phyloP scores from a whole-genome alignment of 768 basidiomycete species.

The Trametes elegans region DNA sequence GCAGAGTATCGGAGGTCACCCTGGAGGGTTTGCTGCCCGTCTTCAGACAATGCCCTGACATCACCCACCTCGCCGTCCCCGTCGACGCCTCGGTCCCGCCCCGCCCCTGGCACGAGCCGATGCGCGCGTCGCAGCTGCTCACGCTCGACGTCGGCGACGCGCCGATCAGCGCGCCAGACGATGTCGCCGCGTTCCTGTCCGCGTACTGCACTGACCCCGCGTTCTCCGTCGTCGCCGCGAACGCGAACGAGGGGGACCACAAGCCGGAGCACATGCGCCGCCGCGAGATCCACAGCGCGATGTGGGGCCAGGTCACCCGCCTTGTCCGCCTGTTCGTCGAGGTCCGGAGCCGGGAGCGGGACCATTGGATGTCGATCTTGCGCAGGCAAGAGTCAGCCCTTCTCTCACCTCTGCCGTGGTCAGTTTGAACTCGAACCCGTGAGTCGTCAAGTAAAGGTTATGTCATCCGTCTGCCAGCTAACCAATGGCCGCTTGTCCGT shows the following conservation, averaged over 20 bases:
- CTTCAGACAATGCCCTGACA: constrained; percentile 10
- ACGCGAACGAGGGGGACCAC: constrained; percentile 5
- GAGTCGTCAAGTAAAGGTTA: too few relatives aligned
- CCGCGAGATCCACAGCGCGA: constrained; percentile 6
- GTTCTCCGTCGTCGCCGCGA: constrained; percentile 8
- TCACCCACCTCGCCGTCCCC: constrained; percentile 14
- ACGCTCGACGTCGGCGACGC: constrained; percentile 19
- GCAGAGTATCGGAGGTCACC: constrained; percentile 14
- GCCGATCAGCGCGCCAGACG: constrained; percentile 10
- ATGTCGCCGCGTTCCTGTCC: constrained; percentile 16
- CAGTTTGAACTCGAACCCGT: too few relatives aligned
- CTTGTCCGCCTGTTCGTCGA: constrained; percentile 8
- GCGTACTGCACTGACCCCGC: constrained; percentile 16
- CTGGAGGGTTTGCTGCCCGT: constrained; percentile 17
- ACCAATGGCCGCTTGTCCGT: too few relatives aligned
- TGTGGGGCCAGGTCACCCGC: constrained; percentile 13
- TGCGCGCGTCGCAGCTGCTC: constrained; percentile 1
- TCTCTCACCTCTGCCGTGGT: too few relatives aligned
- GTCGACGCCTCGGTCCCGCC: constrained; percentile 10
- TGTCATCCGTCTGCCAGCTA: too few relatives aligned
- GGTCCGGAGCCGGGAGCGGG: constrained; percentile 7
- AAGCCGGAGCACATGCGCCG: constrained; percentile 5
- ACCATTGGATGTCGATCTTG: not conserved
- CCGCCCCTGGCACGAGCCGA: not conserved
- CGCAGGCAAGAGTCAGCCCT: too few relatives aligned